phyloP scores from a whole-genome alignment of 495 filamentous ascomycete species.

The Stereocaulon alpinum region DNA sequence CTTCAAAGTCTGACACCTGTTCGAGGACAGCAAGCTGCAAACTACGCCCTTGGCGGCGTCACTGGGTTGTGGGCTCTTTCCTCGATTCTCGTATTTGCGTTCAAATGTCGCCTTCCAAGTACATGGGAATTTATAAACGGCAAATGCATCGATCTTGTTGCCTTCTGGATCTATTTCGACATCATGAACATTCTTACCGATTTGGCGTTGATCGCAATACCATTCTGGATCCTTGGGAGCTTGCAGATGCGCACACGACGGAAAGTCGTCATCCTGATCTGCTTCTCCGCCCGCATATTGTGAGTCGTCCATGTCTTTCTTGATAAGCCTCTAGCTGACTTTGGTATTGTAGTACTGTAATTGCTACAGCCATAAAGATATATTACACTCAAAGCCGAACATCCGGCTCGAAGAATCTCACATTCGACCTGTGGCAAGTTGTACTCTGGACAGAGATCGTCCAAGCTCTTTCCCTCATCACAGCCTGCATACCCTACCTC shows the following conservation, averaged over 20 bases:
- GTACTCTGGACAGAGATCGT: slow-evolving; percentile 14
- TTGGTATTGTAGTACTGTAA: slow-evolving; percentile 2
- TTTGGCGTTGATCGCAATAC: slow-evolving; percentile 40
- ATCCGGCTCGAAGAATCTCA: slow-evolving; percentile 8
- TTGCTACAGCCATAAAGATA: slow-evolving; percentile 7
- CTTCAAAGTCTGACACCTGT: slow-evolving; percentile 35
- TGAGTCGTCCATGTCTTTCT: slow-evolving; percentile 17
- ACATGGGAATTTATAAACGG: slow-evolving; percentile 4
- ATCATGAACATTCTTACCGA: slow-evolving; percentile 47
- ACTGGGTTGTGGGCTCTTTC: slow-evolving; percentile 31
- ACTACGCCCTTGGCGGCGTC: slow-evolving; percentile 29
- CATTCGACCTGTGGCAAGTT: slow-evolving; percentile 12
- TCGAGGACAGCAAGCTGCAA: slow-evolving; percentile 22
- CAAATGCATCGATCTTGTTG: slow-evolving; percentile 16
- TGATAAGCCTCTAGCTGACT: neutral
- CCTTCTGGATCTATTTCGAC: slow-evolving; percentile 34
- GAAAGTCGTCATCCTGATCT: slow-evolving; percentile 31
- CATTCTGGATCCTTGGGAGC: slow-evolving; percentile 29
- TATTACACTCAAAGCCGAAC: slow-evolving; percentile 5
- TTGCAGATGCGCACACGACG: slow-evolving; percentile 29
- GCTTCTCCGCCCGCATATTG: slow-evolving; percentile 36
- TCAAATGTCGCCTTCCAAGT: slow-evolving; percentile 37
- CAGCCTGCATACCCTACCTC: slow-evolving; percentile 18
- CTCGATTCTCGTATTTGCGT: slow-evolving; percentile 32
- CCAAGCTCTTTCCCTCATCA: slow-evolving; percentile 9